Evolutionary conservation across 768 basidiomycete genomes (phyloP), one percentile per base, ranked within the genome.

Genomic region (Pleurotus giganteus): DNA sequence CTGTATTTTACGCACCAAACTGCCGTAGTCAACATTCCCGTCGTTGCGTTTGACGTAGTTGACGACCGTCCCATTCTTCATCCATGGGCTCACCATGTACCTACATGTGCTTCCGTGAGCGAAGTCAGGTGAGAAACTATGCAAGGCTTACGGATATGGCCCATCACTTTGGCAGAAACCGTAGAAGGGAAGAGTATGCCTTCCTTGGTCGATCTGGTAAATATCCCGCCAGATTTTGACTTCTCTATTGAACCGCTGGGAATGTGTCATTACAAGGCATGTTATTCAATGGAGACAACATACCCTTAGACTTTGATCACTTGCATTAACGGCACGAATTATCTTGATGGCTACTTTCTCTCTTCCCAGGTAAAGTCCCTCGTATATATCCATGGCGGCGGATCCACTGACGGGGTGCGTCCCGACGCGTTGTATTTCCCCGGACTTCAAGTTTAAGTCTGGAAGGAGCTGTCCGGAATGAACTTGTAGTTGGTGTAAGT

Each of bases 71-170:
- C 82, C 82, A 49, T 82, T 75, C 23, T 67, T 64, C 63, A 79
- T 78, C 82, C 82, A 84, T 21, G 81, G 82, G 59, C 78, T 82
- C 36, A 84, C 75, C 68, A 84, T 80, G 57, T 79, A 83, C 29
- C 81, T 82, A 51, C 28, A 43, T 8, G 29, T 19, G 32, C 15
- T 21, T 19, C 46, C 6, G 27, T 65, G 8, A 60, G 43, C 41
- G 26, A 45, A 1, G 12, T 44, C 9, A n/a, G 29, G 24, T n/a
- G 11, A 50, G 5, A 2, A 6, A 15, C 47, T 2, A 44, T 11
- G 23, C 28, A 21, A 52, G 36, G 60, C 75, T 49, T 59, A 82
- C 76, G 82, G 82, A 54, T 78, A 83, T 15, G 82, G 82, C 0
- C 80, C 80, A 57, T 83, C 80, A n/a, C 69, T 71, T 57, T 77